These are phyloP conservation scores for Lachancea lanzarotensis DNA, from an alignment of 805 yeast species.

Conservation along the genomic window DNA sequence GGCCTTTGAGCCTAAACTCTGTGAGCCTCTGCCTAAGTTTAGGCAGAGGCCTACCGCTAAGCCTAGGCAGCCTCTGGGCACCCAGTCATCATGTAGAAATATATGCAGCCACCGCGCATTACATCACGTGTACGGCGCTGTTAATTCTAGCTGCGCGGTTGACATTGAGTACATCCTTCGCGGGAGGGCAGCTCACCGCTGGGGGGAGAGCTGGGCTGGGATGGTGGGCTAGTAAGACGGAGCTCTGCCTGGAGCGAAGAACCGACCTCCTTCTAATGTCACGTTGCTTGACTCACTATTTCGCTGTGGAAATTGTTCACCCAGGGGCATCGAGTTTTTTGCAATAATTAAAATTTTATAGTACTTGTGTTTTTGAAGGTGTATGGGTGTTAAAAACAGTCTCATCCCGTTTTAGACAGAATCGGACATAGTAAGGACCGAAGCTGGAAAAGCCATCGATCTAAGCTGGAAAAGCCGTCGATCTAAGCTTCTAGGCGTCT, in stretches of 20 bases:
- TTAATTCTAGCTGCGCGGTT: neutral
- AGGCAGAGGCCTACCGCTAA: neutral
- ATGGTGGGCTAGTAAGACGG: neutral
- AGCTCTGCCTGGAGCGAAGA: neutral
- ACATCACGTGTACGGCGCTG: neutral
- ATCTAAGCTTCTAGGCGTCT: too few relatives aligned
- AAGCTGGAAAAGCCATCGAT: too few relatives aligned
- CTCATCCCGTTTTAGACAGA: too few relatives aligned
- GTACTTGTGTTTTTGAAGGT: too few relatives aligned
- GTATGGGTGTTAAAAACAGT: too few relatives aligned
- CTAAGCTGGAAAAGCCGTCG: too few relatives aligned
- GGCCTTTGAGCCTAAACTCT: neutral
- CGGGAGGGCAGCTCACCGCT: neutral
- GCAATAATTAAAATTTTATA: too few relatives aligned
- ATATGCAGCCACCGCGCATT: neutral
- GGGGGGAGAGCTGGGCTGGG: neutral
- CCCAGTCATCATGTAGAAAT: neutral
- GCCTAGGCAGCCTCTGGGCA: conserved; percentile 1
- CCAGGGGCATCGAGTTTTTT: too few relatives aligned
- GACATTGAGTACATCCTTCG: neutral
- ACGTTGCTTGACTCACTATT: neutral
- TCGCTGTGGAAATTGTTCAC: too few relatives aligned
- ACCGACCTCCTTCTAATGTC: neutral
- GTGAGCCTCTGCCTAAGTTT: neutral
- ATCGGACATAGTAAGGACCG: too few relatives aligned